Evolutionary conservation across 225 moss, liverwort and hornwort species (phyloP), one percentile per base, ranked within the genome.

Genomic region (Straminergon stramineum): DNA sequence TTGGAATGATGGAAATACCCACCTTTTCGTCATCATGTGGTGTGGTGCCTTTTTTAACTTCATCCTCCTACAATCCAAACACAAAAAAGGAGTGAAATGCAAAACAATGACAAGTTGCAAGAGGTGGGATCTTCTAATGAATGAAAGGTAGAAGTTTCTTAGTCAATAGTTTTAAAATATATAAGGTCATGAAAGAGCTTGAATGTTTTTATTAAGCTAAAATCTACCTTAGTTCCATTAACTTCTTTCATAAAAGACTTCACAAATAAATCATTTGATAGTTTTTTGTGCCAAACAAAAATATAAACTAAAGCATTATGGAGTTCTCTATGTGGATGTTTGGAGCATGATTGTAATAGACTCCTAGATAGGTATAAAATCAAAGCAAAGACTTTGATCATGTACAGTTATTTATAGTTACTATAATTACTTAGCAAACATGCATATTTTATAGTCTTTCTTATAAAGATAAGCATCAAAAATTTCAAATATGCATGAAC

Each of bases 11-110:
- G 45, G 17, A 75, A 35, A 51, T 52, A 78, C 35, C 9, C 3
- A 95, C 94, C 92, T 89, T 86, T 84, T 92, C 88, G 88, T 91
- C 87, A 4, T 91, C 69, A 3, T 89, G 37, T 75, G 78, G 43
- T 82, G 90, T 89, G 17, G 92, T 90, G 55, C 32, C 37, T 43
- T 91, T 92, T 13, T 90, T 92, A 79, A 83, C 85, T 84, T 93
- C 91, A 87, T 93, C 90, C 8, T 92, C 93, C 93, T 95, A 30
- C 83, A 90, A 75, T 64, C 55, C 88, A 84, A 77, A 73, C 16
- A 68, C 61, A 74, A 41, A 23, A 43, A 24, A 78, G 11, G 70
- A 76, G 41, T 91, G n/a, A 89, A 51, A 43, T 10, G 32, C 6
- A 87, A 70, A 53, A 28, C 28, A 84, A 67, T 48, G 32, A 35